Base-by-base conservation (phyloP, 306 rosid genomes). In the Adenanthera pavonina region DNA sequence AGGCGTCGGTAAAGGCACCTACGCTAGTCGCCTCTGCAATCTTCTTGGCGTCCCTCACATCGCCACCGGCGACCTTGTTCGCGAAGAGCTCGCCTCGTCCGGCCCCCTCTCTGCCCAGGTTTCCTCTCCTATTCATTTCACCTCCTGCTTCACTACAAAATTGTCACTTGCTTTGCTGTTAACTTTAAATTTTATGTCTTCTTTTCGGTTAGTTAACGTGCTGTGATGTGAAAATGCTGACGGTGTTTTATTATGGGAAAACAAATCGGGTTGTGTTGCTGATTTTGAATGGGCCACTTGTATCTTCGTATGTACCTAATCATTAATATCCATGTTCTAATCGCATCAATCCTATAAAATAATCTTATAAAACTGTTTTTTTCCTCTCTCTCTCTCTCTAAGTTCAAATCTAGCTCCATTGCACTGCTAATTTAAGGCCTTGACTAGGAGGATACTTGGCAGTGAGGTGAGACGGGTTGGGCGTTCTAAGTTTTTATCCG, bases 1-100 rank as follows among this genome's bases (percentile, higher is more conserved):
- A 3, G 99, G 99, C 80, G 98, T 95, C 74, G 99, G 99, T 0
- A 93, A 93, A 81, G 99, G 99, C 1, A 95, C 99, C 7, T 92
- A 93, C 68, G 94, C 99, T 2, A 89, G 96, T 48, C 99, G 99
- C 8, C 89, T 95, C 14, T 95, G 84, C n/a, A 87, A 82, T 49
- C 97, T 92, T 72, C 93, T 95, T 48, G 90, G 90, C 13, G 89
- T 92, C 3, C 98, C 99, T 64, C 97, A 91, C 84, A 91, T 95
- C 77, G 96, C 96, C 85, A 93, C 97, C 33, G 98, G 98, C 16
- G 97, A 95, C 89, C 99, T 95, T 72, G 94, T 95, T 74, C 95
- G 99, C 13, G 91, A 91, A 75, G 97, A 95, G 80, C 99, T 95
- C 80, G 87, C 96, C 5, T 89, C 97, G 65, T 88, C 96, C 4